phyloP scores from a whole-genome alignment of 1,284 basidiomycete genomes.

The Pseudozyma sp. region DNA sequence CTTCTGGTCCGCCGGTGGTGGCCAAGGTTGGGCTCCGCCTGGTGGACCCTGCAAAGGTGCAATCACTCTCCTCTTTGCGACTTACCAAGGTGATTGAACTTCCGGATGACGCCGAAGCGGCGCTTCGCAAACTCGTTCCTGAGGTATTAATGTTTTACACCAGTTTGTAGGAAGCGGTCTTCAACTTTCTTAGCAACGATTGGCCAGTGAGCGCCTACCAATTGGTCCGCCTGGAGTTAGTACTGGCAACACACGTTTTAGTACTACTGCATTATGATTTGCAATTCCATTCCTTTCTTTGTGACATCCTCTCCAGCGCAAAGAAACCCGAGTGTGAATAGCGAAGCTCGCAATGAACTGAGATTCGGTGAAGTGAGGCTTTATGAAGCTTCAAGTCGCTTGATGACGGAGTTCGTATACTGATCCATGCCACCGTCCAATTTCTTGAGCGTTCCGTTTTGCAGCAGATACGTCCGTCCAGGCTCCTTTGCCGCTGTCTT shows the following conservation, averaged over 20 bases:
- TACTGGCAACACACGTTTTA: too few relatives aligned
- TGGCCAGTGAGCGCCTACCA: too few relatives aligned
- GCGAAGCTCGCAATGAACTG: too few relatives aligned
- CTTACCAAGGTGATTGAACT: not conserved
- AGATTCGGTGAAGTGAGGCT: too few relatives aligned
- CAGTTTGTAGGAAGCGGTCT: not conserved
- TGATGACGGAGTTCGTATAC: conserved; percentile 68
- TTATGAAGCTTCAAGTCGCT: conserved; percentile 14
- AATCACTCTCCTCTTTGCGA: not conserved
- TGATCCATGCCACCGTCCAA: conserved; percentile 72
- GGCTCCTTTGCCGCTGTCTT: conserved; percentile 48
- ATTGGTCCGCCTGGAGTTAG: too few relatives aligned
- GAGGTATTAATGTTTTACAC: not conserved
- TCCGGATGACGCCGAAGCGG: not conserved
- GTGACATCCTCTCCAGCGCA: too few relatives aligned
- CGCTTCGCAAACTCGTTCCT: conserved; percentile 1
- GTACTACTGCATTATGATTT: too few relatives aligned
- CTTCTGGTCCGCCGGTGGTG: not conserved
- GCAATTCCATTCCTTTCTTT: too few relatives aligned
- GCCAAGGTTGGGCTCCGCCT: not conserved
- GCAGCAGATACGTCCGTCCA: conserved; percentile 72
- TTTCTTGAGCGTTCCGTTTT: conserved; percentile 70
- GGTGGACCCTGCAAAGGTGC: not conserved
- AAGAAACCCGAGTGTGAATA: too few relatives aligned
- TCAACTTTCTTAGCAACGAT: not conserved